Evolutionary conservation across 768 basidiomycete genomes (phyloP), one percentile per base, ranked within the genome.

Genomic region (Agaricus subrufescens): DNA sequence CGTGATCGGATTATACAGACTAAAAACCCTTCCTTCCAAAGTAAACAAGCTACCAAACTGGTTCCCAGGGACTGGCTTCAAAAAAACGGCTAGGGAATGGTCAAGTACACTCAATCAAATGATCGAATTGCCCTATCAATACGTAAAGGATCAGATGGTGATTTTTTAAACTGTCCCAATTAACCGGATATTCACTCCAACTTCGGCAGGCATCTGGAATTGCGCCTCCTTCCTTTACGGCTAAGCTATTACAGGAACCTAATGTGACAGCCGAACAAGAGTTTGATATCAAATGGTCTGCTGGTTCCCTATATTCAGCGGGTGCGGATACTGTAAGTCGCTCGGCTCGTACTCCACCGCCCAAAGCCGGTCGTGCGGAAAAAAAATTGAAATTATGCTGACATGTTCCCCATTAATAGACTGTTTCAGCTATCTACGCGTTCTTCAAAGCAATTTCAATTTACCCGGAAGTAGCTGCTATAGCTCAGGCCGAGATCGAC

Each of bases 31-130:
- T 31, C 10, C 34, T n/a, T 48, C 30, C 4, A 6, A 11, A 84
- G 81, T 82, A 52, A 69, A 70, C 38, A 64, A 78, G 52, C 50
- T 81, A 42, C 80, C 81, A 15, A 67, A 71, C n/a, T 84, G 83
- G 83, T 74, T 84, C 58, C 83, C 83, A 3, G 83, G 83, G 4
- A 78, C 79, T 9, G 68, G 69, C 0, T 84, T 84, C 71, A 75
- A 83, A 62, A 58, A 62, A 46, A 75, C 67, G 25, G 83, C 81
- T 0, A 71, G 65, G 42, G 67, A 70, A 54, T 82, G 80, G 77
- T 71, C 71, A 6, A 61, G 60, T 25, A 74, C 73, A 2, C 66
- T 79, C 8, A 57, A 68, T n/a, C 67, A 69, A 25, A 75, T 81
- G 77, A 74, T 74, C 7, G 75, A 82, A 27, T 63, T 67, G 5